Evolutionary conservation across 192 early-diverging fungal genomes (phyloP).

Genomic region (Entophlyctis luteolus): DNA sequence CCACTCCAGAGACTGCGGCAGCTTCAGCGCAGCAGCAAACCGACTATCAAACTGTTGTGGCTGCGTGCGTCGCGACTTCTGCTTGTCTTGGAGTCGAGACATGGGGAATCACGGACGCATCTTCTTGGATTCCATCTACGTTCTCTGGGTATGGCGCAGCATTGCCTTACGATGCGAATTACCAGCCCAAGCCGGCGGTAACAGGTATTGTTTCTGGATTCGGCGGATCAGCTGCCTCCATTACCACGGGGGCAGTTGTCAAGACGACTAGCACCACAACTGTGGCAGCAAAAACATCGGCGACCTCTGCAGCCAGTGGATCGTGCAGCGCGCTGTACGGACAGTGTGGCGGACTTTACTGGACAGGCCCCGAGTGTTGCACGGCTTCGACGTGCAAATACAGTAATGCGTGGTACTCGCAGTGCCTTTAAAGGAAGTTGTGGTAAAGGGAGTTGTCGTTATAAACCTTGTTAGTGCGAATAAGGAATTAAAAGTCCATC

Average conservation of each 20-base stretch:
- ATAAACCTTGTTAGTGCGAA: no score
- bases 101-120: slow-evolving; percentile 17
- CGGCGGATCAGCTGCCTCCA: no score
- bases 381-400: background rate
- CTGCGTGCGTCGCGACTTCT: slow-evolving; percentile 7
- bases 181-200: background rate
- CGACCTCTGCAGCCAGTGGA: background rate
- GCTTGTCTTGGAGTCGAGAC: slow-evolving; percentile 13
- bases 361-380: background rate
- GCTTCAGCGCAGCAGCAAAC: slow-evolving; percentile 6
- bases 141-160: slow-evolving; percentile 24
- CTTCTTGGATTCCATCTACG: slow-evolving; percentile 23
- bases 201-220: background rate
- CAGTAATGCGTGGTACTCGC: background rate
- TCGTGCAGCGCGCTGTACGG: background rate
- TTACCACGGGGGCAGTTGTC: no score
- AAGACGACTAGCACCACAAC: background rate
- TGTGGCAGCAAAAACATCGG: background rate
- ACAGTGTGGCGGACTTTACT: background rate
- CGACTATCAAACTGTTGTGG: slow-evolving; percentile 16
- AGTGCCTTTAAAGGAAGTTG: background rate
- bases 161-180: slow-evolving; percentile 17
- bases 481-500: no score
- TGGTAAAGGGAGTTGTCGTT: no score
- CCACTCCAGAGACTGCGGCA: background rate